A percentile compares a stretch with the other conserved stretches of the same genome.
phyloP scores from a whole-genome alignment of 1,284 basidiomycete species.

The Cryptococcus deneoformans region DNA sequence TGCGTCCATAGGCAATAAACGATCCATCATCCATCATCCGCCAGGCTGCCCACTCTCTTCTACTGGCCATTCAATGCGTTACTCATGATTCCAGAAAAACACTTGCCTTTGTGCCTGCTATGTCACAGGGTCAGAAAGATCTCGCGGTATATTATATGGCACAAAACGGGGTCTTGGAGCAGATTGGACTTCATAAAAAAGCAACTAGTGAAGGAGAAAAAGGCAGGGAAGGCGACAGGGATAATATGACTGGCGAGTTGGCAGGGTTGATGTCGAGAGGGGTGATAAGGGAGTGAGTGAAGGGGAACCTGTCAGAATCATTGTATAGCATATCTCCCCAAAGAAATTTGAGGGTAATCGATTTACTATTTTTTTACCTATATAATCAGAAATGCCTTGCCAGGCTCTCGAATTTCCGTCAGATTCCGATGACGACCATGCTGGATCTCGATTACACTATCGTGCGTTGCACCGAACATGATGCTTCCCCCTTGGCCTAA shows the following conservation, averaged over 20 bases:
- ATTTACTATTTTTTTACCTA: no score
- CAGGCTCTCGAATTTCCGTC: no score
- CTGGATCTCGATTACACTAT: no score
- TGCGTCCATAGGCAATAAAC: conserved; percentile 15
- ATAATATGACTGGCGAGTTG: conserved; percentile 23
- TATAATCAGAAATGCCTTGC: no score
- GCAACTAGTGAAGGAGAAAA: not conserved
- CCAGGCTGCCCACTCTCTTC: conserved; percentile 37
- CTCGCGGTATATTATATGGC: conserved; percentile 42
- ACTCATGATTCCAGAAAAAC: conserved; percentile 28
- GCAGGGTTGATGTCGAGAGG: conserved; percentile 22
- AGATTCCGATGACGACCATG: no score
- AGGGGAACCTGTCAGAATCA: no score
- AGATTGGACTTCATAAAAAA: not conserved
- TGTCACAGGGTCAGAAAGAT: conserved; percentile 32
- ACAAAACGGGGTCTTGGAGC: conserved; percentile 28
- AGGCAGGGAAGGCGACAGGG: conserved; percentile 2
- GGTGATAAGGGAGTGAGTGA: conserved; percentile 5
- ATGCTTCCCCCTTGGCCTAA: not conserved
- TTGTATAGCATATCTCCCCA: no score
- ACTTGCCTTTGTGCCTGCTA: conserved; percentile 29
- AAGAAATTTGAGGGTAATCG: no score
- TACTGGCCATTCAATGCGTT: conserved; percentile 41
- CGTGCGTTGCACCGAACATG: no score
- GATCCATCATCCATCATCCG: conserved; percentile 23